Evolutionary conservation across 805 yeast genomes (phyloP).

Genomic region (Sugiyamaella boreocaroliniensis): DNA sequence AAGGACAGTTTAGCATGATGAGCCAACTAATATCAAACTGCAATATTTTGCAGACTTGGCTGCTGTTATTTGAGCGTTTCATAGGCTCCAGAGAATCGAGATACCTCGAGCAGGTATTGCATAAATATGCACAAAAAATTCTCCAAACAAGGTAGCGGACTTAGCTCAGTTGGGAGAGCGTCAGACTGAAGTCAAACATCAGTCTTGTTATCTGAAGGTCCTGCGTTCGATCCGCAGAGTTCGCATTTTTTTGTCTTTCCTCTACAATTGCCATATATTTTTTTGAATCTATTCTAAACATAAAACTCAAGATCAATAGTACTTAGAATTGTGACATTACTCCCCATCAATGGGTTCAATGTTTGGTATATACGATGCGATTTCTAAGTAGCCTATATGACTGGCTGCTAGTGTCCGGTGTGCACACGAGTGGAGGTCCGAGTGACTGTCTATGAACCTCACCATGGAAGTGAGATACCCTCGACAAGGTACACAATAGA

Average conservation of each 20-base stretch:
- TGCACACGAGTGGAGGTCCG: not conserved
- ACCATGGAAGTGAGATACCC: conserved; percentile 27
- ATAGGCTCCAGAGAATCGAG: too few relatives aligned
- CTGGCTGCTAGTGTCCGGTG: not conserved
- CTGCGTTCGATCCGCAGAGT: conserved; percentile 78
- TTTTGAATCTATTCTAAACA: too few relatives aligned
- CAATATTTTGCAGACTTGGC: too few relatives aligned
- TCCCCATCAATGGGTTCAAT: not conserved
- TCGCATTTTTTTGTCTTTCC: conserved; percentile 26
- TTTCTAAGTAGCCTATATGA: too few relatives aligned
- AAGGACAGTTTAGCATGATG: too few relatives aligned
- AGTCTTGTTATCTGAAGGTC: conserved; percentile 59
- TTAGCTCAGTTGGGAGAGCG: conserved; percentile 48
- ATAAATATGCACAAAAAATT: not conserved
- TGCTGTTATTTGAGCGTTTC: too few relatives aligned
- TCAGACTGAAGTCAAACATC: conserved; percentile 36
- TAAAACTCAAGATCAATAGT: not conserved
- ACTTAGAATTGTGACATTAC: not conserved
- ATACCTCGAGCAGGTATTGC: not conserved
- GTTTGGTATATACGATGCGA: too few relatives aligned
- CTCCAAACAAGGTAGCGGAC: conserved; percentile 29
- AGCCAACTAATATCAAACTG: too few relatives aligned
- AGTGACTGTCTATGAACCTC: not conserved
- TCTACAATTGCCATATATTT: not conserved
- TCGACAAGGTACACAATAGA: conserved; percentile 73